phyloP scores from a whole-genome alignment of 108 stramenopile genomes.

The Fragilaria crotonensis region DNA sequence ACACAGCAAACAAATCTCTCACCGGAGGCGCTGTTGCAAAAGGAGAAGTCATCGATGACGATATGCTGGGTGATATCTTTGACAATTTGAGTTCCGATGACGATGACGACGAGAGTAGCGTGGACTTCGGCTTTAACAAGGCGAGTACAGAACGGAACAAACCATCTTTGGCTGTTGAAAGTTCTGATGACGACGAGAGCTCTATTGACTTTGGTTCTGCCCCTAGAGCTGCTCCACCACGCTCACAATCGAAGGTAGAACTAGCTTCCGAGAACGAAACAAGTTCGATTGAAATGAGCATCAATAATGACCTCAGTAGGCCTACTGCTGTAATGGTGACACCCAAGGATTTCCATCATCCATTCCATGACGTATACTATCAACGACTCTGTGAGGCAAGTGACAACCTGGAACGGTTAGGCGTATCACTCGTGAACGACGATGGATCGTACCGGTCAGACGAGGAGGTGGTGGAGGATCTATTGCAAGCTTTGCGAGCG shows the following conservation, averaged over 20 bases:
- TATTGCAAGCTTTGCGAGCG: slow-evolving; percentile 32
- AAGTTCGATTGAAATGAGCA: too few species aligned
- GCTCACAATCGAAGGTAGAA: too few species aligned
- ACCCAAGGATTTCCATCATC: too few species aligned
- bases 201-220: not conserved
- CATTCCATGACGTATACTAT: too few species aligned
- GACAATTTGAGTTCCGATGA: not conserved
- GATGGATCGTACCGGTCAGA: slow-evolving; percentile 27
- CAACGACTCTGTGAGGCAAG: slow-evolving; percentile 23
- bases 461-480: slow-evolving; percentile 34
- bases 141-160: too few species aligned
- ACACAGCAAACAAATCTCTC: not conserved
- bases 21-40: not conserved
- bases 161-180: too few species aligned
- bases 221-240: too few species aligned
- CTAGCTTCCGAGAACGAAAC: too few species aligned
- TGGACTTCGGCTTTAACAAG: too few species aligned
- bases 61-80: not conserved
- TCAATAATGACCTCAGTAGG: too few species aligned
- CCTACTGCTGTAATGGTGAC: too few species aligned
- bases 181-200: too few species aligned
- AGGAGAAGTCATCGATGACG: not conserved
- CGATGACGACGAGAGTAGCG: not conserved
- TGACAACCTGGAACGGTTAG: slow-evolving; percentile 28
- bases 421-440: slow-evolving; percentile 37